Base-by-base conservation (phyloP, 345 rosid species). In the Viola odorata region DNA sequence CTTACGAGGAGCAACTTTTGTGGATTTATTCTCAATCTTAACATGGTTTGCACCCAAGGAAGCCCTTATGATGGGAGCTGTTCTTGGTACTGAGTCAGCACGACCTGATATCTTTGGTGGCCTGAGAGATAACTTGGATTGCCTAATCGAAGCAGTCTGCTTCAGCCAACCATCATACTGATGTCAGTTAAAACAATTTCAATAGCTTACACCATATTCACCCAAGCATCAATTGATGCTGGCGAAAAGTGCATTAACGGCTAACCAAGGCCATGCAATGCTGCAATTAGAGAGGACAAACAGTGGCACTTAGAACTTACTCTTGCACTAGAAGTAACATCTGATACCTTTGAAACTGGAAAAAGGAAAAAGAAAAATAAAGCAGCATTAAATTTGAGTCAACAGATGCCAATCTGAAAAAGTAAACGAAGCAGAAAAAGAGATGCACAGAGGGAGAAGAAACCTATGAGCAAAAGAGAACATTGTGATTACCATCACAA, bases 1-100 rank as follows among this genome's bases (percentile, higher is more conserved):
- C 55, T 67, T 66, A 77, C 82, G 76, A 6, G 55, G 58, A 36
- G 71, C 63, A 61, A 53, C 50, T 56, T 64, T 74, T 61, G 75
- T 53, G 53, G 51, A 23, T 59, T 58, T 69, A 37, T 57, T 58
- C 51, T 66, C 80, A 55, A 49, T 10, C 60, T 67, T 69, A 44
- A 47, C 55, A 50, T 54, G 62, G 13, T 44, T 78, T 63, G 72
- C 39, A 62, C 73, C 55, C n/a, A 45, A 40, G 39, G 77, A 57
- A 16, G 71, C 71, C 38, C 69, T 72, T 55, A 44, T 71, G 58
- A 13, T 36, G 37, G 65, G 67, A 71, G 56, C 61, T 45, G 32
- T 23, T 23, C 45, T 39, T n/a, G 67, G 51, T n/a, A 49, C 57
- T 14, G 47, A 47, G 54, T 16, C 69, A 39, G 56, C 62, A 50